A percentile compares a stretch with the other conserved stretches of the same genome.
Conservation (phyloP, 2,329 filamentous ascomycete species). For the Rutstroemia sp. region DNA sequence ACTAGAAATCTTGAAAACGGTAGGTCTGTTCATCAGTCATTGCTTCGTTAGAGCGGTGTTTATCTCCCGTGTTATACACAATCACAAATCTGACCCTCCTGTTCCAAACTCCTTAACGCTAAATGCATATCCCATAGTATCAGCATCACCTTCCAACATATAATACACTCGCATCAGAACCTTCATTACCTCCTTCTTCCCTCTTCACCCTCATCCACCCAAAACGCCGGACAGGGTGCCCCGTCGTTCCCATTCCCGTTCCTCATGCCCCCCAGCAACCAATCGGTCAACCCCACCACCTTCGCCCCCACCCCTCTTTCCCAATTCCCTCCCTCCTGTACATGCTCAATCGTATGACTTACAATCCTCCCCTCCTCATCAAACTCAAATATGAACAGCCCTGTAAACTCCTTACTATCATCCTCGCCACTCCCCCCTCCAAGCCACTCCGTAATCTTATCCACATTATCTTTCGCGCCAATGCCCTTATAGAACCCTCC, state of each 20-base stretch:
- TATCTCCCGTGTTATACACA: not conserved
- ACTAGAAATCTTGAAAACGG: no score
- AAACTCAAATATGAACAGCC: conserved; percentile 93
- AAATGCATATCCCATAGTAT: not conserved
- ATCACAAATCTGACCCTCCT: not conserved
- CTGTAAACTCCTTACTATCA: conserved; percentile 72
- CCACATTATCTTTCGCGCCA: conserved; percentile 39
- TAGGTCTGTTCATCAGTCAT: not conserved
- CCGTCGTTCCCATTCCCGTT: conserved; percentile 21
- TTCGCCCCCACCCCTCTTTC: conserved; percentile 73
- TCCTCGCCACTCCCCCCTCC: conserved; percentile 43
- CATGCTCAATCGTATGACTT: conserved; percentile 90
- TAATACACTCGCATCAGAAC: not conserved
- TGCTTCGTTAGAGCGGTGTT: conserved; percentile 7
- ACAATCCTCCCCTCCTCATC: conserved; percentile 77
- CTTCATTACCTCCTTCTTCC: not conserved
- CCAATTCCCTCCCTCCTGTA: conserved; percentile 75
- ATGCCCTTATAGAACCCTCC: conserved; percentile 38
- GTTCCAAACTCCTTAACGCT: not conserved
- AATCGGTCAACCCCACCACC: conserved; percentile 88
- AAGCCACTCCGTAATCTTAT: conserved; percentile 43
- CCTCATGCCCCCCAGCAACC: conserved; percentile 75
- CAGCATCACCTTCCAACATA: not conserved
- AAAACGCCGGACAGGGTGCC: conserved; percentile 27
- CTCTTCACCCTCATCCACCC: not conserved